Base-by-base conservation (phyloP, 2,329 filamentous ascomycete species). In the Daldinia sp. region DNA sequence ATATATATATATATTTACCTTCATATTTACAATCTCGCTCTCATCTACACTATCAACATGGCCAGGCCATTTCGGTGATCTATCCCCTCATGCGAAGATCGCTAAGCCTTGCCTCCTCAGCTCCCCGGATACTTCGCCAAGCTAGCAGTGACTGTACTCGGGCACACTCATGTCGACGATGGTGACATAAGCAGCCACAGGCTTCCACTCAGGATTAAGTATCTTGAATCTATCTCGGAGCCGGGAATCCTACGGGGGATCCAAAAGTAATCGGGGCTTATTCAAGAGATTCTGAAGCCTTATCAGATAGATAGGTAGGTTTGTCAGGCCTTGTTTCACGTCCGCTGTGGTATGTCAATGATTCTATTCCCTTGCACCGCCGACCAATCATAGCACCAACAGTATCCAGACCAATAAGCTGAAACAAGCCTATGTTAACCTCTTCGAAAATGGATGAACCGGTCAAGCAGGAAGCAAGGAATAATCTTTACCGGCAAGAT, bases 231-330 rank as follows among this genome's bases (percentile, higher is more conserved):
- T 6, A 54, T 54, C 51, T 39, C 33, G 51, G 51, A 26, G 18
- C 51, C 51, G 51, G 51, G 51, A 26, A 54, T 54, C 51, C 51
- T 54, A 9, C 51, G 51, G 51, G 51, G 35, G 30, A 54, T 26
- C 18, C 23, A 37, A 35, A n/a, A 15, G 51, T 54, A 35, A 54
- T 54, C 51, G 51, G 51, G 51, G 51, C 51, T 54, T 54, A 54
- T 54, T 39, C 18, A 6, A 13, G n/a, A 54, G 51, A 35, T 35
- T 18, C 20, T 18, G 30, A 7, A 23, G 33, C 20, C 35, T n/a
- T 54, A 51, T 54, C 18, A 39, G n/a, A 37, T 54, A 54, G 51
- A 54, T 54, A 37, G 30, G 12, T 54, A 37, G 30, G 12, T 18
- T 13, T 37, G 51, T 54, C 18, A n/a, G 18, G 18, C 13, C 1